Percentiles rank a stretch among this genome's conserved stretches.
Conservation (phyloP, 2,329 filamentous ascomycete species). For the Arthrinium phaeospermum region DNA sequence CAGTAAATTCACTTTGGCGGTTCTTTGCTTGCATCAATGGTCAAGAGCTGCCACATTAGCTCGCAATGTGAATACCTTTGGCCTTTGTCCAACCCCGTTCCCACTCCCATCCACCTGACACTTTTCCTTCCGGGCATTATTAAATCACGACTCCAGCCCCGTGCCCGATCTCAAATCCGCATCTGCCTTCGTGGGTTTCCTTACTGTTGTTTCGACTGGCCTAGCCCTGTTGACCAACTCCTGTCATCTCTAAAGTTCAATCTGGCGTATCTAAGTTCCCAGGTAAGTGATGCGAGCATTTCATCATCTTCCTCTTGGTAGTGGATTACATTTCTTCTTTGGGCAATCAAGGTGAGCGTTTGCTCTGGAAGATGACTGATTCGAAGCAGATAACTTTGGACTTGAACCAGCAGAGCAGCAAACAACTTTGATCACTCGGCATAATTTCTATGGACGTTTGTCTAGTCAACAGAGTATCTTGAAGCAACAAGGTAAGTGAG, state of each 20-base stretch:
- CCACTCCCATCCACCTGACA: neutral
- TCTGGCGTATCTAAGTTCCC: neutral
- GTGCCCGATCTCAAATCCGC: neutral
- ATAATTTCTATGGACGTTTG: neutral
- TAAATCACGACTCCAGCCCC: neutral
- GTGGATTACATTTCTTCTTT: neutral
- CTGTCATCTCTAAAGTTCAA: neutral
- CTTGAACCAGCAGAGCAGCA: neutral
- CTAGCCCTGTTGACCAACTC: neutral
- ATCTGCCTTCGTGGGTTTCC: neutral
- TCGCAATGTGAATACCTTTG: neutral
- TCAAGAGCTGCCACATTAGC: neutral
- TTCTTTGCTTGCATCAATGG: neutral
- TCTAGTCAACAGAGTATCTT: neutral
- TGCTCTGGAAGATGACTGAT: neutral
- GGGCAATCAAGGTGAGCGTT: neutral
- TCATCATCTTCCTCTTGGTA: neutral
- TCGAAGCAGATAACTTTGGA: neutral
- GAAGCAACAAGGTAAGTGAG: neutral
- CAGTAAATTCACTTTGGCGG: neutral
- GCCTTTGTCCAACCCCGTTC: neutral
- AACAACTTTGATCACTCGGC: neutral
- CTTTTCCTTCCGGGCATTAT: neutral
- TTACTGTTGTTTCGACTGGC: neutral
- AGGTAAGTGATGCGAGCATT: neutral